phyloP scores from a whole-genome alignment of 2,329 filamentous ascomycete species.

The Fusarium papillatum region DNA sequence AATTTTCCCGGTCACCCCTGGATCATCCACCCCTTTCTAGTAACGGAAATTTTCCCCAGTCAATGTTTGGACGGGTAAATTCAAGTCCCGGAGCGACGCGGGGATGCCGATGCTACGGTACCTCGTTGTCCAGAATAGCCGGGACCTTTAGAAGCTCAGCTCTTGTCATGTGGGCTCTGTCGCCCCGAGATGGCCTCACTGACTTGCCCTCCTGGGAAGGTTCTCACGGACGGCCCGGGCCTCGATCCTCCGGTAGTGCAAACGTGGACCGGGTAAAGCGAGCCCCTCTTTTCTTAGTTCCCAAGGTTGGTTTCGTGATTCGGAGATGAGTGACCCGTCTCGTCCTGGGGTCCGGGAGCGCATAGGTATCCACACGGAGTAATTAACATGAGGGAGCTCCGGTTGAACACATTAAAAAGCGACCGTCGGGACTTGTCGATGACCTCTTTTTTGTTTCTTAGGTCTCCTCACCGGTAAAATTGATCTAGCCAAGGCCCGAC shows the following conservation, averaged over 20 bases:
- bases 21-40: conserved; percentile 6
- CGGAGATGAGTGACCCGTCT: conserved; percentile 26
- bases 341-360: background rate
- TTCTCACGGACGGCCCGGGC: conserved; percentile 22
- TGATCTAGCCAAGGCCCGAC: conserved; percentile 2
- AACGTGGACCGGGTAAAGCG: conserved; percentile 24
- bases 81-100: conserved; percentile 12
- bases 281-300: conserved; percentile 1
- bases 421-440: background rate
- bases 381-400: conserved; percentile 6
- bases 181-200: conserved; percentile 1
- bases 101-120: conserved; percentile 22
- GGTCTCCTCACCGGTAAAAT: conserved; percentile 31
- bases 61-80: conserved; percentile 3
- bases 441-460: conserved; percentile 7
- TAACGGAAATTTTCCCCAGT: conserved; percentile 1
- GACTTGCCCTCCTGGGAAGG: background rate
- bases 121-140: background rate
- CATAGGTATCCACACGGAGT: conserved; percentile 16
- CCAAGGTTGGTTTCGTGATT: conserved; percentile 20
- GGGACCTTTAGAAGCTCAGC: background rate
- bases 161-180: conserved; percentile 19
- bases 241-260: conserved; percentile 33
- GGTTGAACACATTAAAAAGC: background rate
- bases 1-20: conserved; percentile 11